phyloP scores from a whole-genome alignment of 768 basidiomycete species.

The Amanita pseudoporphyria region DNA sequence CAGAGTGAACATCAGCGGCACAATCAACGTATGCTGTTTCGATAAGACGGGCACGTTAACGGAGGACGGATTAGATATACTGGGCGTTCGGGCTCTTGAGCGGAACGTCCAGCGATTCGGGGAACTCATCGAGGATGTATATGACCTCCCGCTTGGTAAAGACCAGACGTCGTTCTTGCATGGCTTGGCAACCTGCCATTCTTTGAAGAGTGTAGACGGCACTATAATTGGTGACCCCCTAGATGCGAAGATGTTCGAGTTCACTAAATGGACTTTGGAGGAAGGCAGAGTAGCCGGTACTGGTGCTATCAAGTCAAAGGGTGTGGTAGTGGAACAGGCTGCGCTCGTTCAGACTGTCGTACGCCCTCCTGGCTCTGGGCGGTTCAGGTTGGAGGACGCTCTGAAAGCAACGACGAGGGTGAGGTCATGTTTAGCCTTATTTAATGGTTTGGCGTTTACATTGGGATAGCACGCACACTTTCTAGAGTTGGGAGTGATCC shows the following conservation, averaged over 20 bases:
- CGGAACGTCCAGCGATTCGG: constrained; percentile 73
- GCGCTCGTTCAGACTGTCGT: constrained; percentile 95
- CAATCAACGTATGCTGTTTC: constrained; percentile 95
- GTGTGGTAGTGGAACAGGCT: constrained; percentile 58
- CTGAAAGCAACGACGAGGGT: constrained; percentile 78
- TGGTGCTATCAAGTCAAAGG: constrained; percentile 58
- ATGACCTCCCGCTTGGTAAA: constrained; percentile 66
- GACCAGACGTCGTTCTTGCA: constrained; percentile 83
- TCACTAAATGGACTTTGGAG: constrained; percentile 93
- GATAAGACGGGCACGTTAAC: constrained; percentile 99
- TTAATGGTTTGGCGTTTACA: background rate
- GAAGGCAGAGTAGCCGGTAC: constrained; percentile 74
- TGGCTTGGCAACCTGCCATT: constrained; percentile 94
- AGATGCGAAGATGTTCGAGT: constrained; percentile 97
- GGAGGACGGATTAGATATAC: constrained; percentile 94
- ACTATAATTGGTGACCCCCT: constrained; percentile 91
- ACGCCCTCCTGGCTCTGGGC: constrained; percentile 86
- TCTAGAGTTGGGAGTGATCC: constrained; percentile 91
- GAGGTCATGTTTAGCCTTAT: constrained; percentile 8
- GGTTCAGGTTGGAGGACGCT: constrained; percentile 90
- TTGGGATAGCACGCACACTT: constrained; percentile 81
- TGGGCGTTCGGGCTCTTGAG: constrained; percentile 85
- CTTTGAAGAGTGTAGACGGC: constrained; percentile 82
- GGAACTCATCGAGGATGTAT: constrained; percentile 78
- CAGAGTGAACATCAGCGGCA: constrained; percentile 90